Base-by-base conservation (phyloP, 23 red algal genomes). In the Pyropia yezoensis region DNA sequence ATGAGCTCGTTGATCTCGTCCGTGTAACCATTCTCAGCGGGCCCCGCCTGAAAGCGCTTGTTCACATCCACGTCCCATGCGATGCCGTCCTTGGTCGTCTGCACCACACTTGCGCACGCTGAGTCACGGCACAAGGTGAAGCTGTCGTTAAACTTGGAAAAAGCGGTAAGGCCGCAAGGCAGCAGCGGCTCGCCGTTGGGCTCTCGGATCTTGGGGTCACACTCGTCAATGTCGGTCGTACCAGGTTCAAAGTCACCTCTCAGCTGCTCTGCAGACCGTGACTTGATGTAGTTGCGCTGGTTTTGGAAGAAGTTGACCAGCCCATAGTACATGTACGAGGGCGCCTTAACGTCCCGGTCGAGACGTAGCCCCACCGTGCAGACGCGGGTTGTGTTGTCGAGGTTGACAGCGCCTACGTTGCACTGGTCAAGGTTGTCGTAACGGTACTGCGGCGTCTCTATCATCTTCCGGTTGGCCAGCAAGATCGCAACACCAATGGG, bases 271-370 rank as follows among this genome's bases (percentile, higher is more conserved):
- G 66, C 63, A 0, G 54, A 63, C 25, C 86, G 69, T 24, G 68
- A 75, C 24, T 34, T 71, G n/a, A 75, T 61, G 47, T 90, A 90
- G 15, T 63, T 75, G 50, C 86, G 69, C 52, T 68, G 69, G 52
- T 90, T 90, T n/a, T 90, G 86, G 59, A 76, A 83, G 53, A 74
- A 90, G 60, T 90, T 90, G 69, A 68, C 66, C 27, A 90, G 56
- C 1, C 86, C 75, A 30, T 90, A 90, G 70, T 90, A 90, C 30
- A 90, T 70, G 60, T 82, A 90, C 3, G 70, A 24, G 18, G 75
- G 86, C 3, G 75, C 75, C 33, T 65, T 75, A 33, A 81, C 49
- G 18, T 33, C 49, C 39, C 49, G 56, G 23, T 60, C 65, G 57
- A 90, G 54, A 3, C 33, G 45, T 13, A 90, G 16, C 14, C 16